These are phyloP conservation scores for Cymbopogon citratus DNA, from an alignment of 176 grass and related monocot species.

Conservation along the genomic window DNA sequence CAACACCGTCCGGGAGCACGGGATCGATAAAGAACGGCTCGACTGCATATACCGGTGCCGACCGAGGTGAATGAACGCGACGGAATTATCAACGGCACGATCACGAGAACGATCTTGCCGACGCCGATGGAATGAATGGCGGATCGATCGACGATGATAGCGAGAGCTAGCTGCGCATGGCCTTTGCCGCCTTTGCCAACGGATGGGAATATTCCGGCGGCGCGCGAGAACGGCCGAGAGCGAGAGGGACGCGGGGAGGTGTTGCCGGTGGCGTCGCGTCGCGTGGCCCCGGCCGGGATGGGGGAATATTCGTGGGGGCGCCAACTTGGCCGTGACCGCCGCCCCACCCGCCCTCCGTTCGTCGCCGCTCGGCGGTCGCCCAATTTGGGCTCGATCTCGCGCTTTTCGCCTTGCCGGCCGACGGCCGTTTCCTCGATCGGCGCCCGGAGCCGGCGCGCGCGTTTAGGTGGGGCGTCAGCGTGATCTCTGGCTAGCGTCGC, in stretches of 20 bases:
- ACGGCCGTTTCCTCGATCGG: neutral
- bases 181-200: constrained; percentile 8
- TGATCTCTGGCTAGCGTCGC: neutral
- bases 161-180: constrained; percentile 7
- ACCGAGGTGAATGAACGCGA: neutral
- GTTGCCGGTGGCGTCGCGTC: neutral
- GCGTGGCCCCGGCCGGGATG: neutral
- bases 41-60: neutral
- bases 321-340: constrained; percentile 42
- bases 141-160: neutral
- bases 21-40: neutral
- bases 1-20: too few relatives aligned
- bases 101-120: neutral
- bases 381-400: neutral
- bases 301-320: constrained; percentile 40
- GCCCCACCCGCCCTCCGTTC: constrained; percentile 13
- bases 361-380: neutral
- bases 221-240: neutral
- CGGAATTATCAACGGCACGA: neutral
- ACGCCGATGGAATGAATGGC: neutral
- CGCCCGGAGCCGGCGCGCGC: neutral
- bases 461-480: constrained; percentile 8
- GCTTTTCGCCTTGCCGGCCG: constrained; percentile 6
- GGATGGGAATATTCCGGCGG: constrained; percentile 27
- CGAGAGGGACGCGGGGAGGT: neutral